Evolutionary conservation across 208 protist species (phyloP).

Genomic region (Trichomonas tenax): DNA sequence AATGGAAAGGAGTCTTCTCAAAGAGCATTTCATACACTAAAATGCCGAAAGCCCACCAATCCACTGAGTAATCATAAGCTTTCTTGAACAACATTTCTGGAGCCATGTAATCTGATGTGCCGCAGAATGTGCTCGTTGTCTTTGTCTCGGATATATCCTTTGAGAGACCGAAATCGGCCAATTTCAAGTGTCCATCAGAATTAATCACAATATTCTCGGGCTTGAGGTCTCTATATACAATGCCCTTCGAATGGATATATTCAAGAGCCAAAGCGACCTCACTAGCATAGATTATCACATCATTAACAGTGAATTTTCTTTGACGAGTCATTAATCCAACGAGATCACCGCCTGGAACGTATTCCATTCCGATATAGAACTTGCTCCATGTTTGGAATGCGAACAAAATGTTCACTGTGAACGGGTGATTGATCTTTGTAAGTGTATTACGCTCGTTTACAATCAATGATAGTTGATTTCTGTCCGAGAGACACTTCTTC

Average conservation of each 20-base stretch:
- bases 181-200: conserved; percentile 25
- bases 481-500: neutral
- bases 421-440: neutral
- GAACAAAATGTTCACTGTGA: neutral
- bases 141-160: conserved; percentile 14
- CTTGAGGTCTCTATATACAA: conserved; percentile 28
- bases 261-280: conserved; percentile 21
- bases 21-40: conserved; percentile 42
- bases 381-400: neutral
- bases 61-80: conserved; percentile 24
- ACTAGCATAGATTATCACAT: conserved; percentile 1
- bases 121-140: neutral
- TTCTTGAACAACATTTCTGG: conserved; percentile 12
- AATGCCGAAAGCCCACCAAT: conserved; percentile 47
- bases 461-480: neutral
- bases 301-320: neutral
- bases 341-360: neutral
- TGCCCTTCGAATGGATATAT: neutral
- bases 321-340: neutral
- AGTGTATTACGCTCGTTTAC: neutral
- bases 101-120: conserved; percentile 28
- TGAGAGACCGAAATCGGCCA: conserved; percentile 29
- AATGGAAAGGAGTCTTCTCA: conserved; percentile 37
- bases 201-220: conserved; percentile 29
- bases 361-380: conserved; percentile 13